phyloP scores from a whole-genome alignment of 2,329 filamentous ascomycete genomes.

The Rugonectria rugulosa region DNA sequence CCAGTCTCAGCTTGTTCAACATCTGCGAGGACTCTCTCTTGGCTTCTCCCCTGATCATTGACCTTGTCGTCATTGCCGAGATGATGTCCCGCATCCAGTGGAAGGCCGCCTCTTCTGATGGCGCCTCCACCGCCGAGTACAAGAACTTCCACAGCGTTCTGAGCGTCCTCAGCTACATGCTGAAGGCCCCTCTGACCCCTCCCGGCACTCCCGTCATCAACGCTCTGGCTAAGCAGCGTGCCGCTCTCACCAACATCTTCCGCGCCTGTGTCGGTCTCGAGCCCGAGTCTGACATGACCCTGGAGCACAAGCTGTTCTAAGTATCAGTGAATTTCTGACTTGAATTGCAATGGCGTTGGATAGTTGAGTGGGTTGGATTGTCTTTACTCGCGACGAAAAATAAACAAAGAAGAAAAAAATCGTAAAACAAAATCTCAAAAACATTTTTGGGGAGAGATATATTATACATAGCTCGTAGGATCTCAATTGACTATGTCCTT shows the following conservation, averaged over 20 bases:
- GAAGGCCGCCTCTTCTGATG: slow-evolving; percentile 68
- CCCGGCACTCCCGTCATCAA: slow-evolving; percentile 96
- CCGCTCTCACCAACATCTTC: slow-evolving; percentile 96
- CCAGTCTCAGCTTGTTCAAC: slow-evolving; percentile 81
- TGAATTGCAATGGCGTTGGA: slow-evolving; percentile 1
- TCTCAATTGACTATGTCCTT: slow-evolving; percentile 34
- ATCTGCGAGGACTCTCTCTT: slow-evolving; percentile 98
- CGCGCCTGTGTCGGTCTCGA: slow-evolving; percentile 95
- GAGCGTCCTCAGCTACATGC: slow-evolving; percentile 98
- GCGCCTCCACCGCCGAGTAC: slow-evolving; percentile 69
- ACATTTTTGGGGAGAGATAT: slow-evolving; percentile 30
- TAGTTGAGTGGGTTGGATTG: background rate
- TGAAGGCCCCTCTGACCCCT: slow-evolving; percentile 93
- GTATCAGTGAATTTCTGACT: background rate
- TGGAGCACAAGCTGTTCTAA: slow-evolving; percentile 97
- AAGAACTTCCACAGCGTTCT: slow-evolving; percentile 97
- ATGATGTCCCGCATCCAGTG: slow-evolving; percentile 99
- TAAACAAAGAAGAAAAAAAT: slow-evolving; percentile 10
- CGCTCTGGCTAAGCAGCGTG: slow-evolving; percentile 93
- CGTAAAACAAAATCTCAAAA: slow-evolving; percentile 26
- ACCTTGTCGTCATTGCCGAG: slow-evolving; percentile 90
- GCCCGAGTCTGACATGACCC: slow-evolving; percentile 98
- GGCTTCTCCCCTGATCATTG: slow-evolving; percentile 95
- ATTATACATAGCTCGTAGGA: slow-evolving; percentile 29
- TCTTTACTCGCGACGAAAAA: background rate